Evolutionary conservation across 2,329 filamentous ascomycete species (phyloP).

Genomic region (Cercospora zeae-maydis): DNA sequence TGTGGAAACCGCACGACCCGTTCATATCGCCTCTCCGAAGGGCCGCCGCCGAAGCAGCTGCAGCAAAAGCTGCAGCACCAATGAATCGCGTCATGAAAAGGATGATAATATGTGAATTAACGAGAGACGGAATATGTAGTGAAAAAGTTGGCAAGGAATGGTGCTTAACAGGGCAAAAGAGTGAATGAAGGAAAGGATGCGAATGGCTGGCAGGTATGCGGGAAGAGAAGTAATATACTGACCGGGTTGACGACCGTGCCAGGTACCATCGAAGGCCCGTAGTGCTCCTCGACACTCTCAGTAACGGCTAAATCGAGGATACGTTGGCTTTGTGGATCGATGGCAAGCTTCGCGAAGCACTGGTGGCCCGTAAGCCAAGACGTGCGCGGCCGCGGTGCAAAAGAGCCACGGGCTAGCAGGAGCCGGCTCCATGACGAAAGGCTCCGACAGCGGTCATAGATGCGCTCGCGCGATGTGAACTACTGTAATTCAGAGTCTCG

Average conservation of each 20-base stretch:
- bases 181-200: background rate
- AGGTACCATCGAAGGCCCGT: background rate
- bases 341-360: background rate
- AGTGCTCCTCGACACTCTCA: background rate
- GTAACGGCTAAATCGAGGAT: background rate
- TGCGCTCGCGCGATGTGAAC: background rate
- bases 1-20: constrained; percentile 24
- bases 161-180: background rate
- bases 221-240: background rate
- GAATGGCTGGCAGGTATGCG: background rate
- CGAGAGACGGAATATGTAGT: constrained; percentile 13
- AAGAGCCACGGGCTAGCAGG: background rate
- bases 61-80: constrained; percentile 19
- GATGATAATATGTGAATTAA: constrained; percentile 1
- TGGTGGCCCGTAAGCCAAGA: constrained; percentile 2
- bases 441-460: background rate
- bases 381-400: background rate
- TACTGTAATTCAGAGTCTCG: background rate
- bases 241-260: background rate
- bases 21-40: constrained; percentile 13
- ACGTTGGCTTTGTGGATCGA: background rate
- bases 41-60: constrained; percentile 19
- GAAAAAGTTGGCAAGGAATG: background rate
- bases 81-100: constrained; percentile 19
- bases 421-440: background rate